Base-by-base conservation (phyloP, 148 eudicot species). In the Vaccinium vitisidaea region DNA sequence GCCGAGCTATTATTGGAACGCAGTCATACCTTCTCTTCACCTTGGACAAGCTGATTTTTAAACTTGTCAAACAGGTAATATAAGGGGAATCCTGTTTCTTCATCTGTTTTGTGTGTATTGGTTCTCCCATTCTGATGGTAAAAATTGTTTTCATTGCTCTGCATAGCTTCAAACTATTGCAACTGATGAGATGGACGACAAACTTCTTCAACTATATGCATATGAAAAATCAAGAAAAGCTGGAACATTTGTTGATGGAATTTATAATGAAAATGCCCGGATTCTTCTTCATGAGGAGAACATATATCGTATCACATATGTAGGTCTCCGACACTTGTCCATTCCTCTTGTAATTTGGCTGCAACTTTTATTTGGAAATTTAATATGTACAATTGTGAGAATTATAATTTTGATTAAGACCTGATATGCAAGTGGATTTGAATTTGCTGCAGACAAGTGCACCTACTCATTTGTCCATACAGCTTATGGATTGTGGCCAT, bases 11-110 rank as follows among this genome's bases (percentile, higher is more conserved):
- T 56, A 90, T 95, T 87, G 99, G 99, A 61, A 89, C 98, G 79
- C 95, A 93, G 82, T 96, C 99, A 9, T 96, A 93, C 85, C 65
- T 92, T 80, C 94, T 96, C 56, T 96, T 96, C 89, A 96, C 99
- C 39, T 88, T 96, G 75, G 99, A 95, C 93, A 96, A 95, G 87
- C 92, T 94, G 87, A 92, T 96, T 82, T 93, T 90, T 84, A 95
- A 93, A 89, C 89, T 96, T 32, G 92, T 90, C 84, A 96, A 96
- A 89, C 98, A 92, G 99, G 98, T 96, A 61, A 61, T 39, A 74
- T 53, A 32, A 55, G 48, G 27, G 80, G 15, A 43, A 53, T 32
- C 70, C 25, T 16, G 12, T 58, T 58, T 80, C 52, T 80, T 78
- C n/a, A 1, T 78, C 48, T 58, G 27, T 80, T 56, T 80, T 21